A percentile compares a stretch with the other conserved stretches of the same genome.
These are phyloP conservation scores for Talaromyces sp. DNA, from an alignment of 2,329 filamentous ascomycete species.

Conservation along the genomic window DNA sequence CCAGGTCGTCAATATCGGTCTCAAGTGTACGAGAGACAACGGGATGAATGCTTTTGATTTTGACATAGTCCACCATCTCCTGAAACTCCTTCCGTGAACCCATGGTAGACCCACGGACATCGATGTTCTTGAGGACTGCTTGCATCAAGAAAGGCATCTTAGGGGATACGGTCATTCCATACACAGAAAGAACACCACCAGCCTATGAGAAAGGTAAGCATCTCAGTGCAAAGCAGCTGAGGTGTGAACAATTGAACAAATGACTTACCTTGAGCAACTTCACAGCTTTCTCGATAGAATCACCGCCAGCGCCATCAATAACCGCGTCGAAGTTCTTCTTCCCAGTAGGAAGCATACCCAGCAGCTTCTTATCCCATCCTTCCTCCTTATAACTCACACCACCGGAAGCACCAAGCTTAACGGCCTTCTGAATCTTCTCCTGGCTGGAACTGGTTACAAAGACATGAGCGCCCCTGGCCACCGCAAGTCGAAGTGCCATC, in stretches of 20 bases:
- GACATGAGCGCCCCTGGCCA: slow-evolving; percentile 73
- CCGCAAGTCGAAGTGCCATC: slow-evolving; percentile 77
- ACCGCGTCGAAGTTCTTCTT: slow-evolving; percentile 77
- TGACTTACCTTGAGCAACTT: slow-evolving; percentile 67
- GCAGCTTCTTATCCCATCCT: slow-evolving; percentile 79
- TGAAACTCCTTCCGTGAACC: slow-evolving; percentile 84
- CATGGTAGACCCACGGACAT: slow-evolving; percentile 86
- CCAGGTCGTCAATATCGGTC: slow-evolving; percentile 69
- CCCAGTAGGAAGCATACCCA: slow-evolving; percentile 59
- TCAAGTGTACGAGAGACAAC: slow-evolving; percentile 74
- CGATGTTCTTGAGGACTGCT: slow-evolving; percentile 83
- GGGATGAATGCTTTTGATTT: slow-evolving; percentile 70
- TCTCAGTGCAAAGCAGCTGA: neutral
- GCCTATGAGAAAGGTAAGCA: slow-evolving; percentile 43
- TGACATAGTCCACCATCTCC: slow-evolving; percentile 87
- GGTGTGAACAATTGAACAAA: neutral
- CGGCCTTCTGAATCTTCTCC: slow-evolving; percentile 74
- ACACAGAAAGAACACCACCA: slow-evolving; percentile 81
- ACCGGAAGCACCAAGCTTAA: slow-evolving; percentile 71
- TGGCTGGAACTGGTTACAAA: slow-evolving; percentile 76
- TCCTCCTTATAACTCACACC: slow-evolving; percentile 81
- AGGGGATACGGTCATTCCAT: slow-evolving; percentile 87
- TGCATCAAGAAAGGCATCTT: slow-evolving; percentile 86
- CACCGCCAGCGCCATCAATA: slow-evolving; percentile 87
- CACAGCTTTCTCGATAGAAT: slow-evolving; percentile 70